Evolutionary conservation across 495 filamentous ascomycete species (phyloP).

Genomic region (Podospora bellae-mahoneyi): DNA sequence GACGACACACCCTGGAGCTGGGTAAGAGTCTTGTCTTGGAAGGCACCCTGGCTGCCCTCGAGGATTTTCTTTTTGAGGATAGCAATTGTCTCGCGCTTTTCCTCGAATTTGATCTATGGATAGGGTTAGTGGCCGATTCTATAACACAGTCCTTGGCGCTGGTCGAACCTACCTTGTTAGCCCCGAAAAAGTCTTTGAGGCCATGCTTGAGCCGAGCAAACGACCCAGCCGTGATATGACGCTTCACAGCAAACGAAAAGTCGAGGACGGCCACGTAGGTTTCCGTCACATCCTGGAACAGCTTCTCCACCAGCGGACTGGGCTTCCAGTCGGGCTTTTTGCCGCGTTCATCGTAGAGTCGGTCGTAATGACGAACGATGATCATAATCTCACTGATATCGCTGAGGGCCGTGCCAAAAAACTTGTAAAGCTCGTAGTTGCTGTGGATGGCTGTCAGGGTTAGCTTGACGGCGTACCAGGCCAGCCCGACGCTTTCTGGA

Average conservation of each 20-base stretch:
- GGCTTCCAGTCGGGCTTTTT: constrained; percentile 25
- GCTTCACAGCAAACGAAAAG: constrained; percentile 29
- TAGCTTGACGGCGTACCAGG: constrained; percentile 30
- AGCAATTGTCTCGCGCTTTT: constrained; percentile 22
- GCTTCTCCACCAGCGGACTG: constrained; percentile 26
- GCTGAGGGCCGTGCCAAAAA: constrained; percentile 29
- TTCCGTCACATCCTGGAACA: constrained; percentile 27
- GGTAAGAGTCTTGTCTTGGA: constrained; percentile 29
- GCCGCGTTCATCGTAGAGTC: constrained; percentile 26
- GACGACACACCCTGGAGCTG: constrained; percentile 21
- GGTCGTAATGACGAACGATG: constrained; percentile 30
- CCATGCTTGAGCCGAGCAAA: constrained; percentile 25
- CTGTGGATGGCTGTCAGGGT: constrained; percentile 30
- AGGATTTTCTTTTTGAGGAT: constrained; percentile 27
- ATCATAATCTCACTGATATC: constrained; percentile 35
- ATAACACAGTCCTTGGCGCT: too few species aligned
- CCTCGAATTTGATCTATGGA: constrained; percentile 22
- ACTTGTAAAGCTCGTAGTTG: constrained; percentile 35
- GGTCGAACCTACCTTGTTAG: constrained; percentile 9
- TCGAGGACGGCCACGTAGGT: constrained; percentile 27
- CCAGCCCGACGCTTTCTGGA: constrained; percentile 30
- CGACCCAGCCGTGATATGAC: constrained; percentile 25
- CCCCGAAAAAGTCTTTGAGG: constrained; percentile 32
- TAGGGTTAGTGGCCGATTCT: neutral
- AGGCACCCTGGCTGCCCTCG: constrained; percentile 29